A percentile compares a stretch with the other conserved stretches of the same genome.
phyloP scores from a whole-genome alignment of 768 basidiomycete species.

The Suillus occidentalis region DNA sequence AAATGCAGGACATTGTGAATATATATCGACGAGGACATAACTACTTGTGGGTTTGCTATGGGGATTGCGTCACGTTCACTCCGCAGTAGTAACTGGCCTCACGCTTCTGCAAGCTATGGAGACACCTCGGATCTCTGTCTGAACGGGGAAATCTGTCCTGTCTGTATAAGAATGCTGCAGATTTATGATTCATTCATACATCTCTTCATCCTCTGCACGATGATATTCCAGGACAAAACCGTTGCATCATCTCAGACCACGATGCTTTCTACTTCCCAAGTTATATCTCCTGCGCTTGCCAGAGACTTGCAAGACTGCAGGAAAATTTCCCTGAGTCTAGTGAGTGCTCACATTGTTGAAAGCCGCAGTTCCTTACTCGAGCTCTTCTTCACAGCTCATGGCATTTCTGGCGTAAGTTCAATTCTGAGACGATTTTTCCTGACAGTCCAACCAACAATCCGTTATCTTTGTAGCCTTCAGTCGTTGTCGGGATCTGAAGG shows the following conservation, averaged over 20 bases:
- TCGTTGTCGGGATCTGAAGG: conserved; percentile 19
- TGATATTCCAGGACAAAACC: neutral
- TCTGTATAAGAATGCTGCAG: neutral
- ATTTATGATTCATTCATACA: too few species aligned
- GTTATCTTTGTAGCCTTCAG: conserved; percentile 19
- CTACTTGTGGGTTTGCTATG: neutral
- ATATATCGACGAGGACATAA: neutral
- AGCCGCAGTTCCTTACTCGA: neutral
- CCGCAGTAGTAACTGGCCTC: neutral
- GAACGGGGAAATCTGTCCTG: neutral
- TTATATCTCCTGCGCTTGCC: conserved; percentile 14
- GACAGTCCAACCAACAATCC: neutral
- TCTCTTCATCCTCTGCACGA: neutral
- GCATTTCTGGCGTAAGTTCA: conserved; percentile 27
- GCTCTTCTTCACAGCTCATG: conserved; percentile 19
- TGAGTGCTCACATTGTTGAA: conserved; percentile 3
- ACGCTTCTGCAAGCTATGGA: neutral
- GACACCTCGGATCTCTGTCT: neutral
- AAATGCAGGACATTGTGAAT: neutral
- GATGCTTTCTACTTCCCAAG: neutral
- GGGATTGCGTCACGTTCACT: neutral
- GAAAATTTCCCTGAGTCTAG: conserved; percentile 24
- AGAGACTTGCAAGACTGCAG: conserved; percentile 24
- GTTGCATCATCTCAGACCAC: neutral
- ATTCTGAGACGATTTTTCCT: neutral